A percentile compares a stretch with the other conserved stretches of the same genome.
Conservation (phyloP, 768 basidiomycete genomes). For the Lepiota venenata region DNA sequence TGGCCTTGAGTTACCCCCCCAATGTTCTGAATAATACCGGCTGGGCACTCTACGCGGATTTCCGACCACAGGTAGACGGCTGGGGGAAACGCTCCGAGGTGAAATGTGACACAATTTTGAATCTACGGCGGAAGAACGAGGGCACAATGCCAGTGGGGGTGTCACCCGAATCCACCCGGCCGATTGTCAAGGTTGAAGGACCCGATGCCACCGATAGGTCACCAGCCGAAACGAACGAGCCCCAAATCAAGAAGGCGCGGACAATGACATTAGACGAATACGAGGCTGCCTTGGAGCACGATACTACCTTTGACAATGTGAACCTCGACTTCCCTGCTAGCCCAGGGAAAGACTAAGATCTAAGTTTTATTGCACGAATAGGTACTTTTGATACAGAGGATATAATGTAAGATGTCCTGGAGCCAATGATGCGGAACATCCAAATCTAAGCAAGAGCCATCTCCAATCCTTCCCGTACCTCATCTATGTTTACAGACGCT, state of each 20-base stretch:
- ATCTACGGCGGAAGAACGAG: conserved; percentile 23
- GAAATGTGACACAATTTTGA: conserved; percentile 65
- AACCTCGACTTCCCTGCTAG: conserved; percentile 29
- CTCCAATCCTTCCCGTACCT: conserved; percentile 15
- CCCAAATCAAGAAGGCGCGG: conserved; percentile 38
- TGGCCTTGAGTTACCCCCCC: conserved; percentile 57
- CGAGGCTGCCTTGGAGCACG: conserved; percentile 47
- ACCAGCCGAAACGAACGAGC: conserved; percentile 18
- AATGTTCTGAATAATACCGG: conserved; percentile 63
- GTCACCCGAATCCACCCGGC: neutral
- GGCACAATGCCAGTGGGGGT: neutral
- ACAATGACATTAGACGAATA: conserved; percentile 45
- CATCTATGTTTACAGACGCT: conserved; percentile 49
- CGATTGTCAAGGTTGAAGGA: neutral
- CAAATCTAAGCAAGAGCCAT: conserved; percentile 18
- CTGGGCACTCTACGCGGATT: conserved; percentile 81
- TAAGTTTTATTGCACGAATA: conserved; percentile 10
- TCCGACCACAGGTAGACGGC: conserved; percentile 74
- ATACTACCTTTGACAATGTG: conserved; percentile 43
- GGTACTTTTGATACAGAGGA: conserved; percentile 15
- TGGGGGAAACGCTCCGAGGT: conserved; percentile 88
- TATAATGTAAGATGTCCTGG: conserved; percentile 8
- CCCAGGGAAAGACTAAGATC: neutral
- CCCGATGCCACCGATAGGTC: conserved; percentile 8
- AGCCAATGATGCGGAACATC: neutral